Base-by-base conservation (phyloP, 345 rosid genomes). In the Leavenworthia alabamica region DNA sequence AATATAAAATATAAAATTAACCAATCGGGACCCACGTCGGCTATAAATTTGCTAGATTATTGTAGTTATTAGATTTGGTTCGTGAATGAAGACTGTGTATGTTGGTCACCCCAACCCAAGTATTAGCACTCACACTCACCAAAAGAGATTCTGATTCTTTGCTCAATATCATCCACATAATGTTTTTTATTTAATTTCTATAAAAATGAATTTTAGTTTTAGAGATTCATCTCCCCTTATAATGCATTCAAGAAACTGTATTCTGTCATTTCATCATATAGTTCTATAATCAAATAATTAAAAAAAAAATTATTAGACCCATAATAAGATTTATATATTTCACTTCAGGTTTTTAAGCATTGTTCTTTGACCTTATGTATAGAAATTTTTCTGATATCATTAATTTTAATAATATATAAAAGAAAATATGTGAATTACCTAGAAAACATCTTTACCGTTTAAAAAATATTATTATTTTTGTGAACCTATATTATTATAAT, bases 131-230 rank as follows among this genome's bases (percentile, higher is more conserved):
- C 64, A 37, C 73, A 51, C 53, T 59, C 45, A 51, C 47, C 55
- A 26, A 52, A 68, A 60, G 44, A 60, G 61, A 51, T 68, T 68
- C 73, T 51, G 32, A 67, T 67, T 67, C 71, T 14, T 14, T 19
- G 17, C 24, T 47, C 35, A 67, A 19, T 56, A 2, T 67, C 71
- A 19, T n/a, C 64, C 71, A 46, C 64, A 46, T 37, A 55, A 52
- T 29, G 12, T 43, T 22, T 20, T 40, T 6, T 1, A 39, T 13
- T 8, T 29, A 28, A 6, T 41, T 39, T 20, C 6, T 33, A 12
- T 15, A 48, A 9, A 15, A 36, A 24, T 36, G 26, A 36, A 27
- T 49, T 47, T 36, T 62, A 37, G 47, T 1, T 52, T 64, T 66
- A 3, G 33, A 55, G 62, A 66, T 66, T 55, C 70, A 66, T 45